phyloP scores from a whole-genome alignment of 441 rosid genomes.

The Adansonia rubrostipa region DNA sequence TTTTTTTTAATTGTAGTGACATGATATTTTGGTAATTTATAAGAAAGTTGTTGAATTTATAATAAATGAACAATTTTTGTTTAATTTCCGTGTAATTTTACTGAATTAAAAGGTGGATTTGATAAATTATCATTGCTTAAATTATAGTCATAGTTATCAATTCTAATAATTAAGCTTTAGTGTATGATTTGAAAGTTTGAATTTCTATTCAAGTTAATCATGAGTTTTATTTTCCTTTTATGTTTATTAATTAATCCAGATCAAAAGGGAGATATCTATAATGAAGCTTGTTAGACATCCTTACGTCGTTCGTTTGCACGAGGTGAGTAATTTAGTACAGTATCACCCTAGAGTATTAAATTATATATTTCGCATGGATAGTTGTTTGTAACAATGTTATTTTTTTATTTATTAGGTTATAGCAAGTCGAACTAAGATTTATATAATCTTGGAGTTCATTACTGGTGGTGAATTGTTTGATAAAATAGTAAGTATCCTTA shows the following conservation, averaged over 20 bases:
- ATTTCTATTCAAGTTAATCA: slow-evolving; percentile 6
- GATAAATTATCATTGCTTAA: neutral
- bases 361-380: neutral
- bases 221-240: neutral
- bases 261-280: slow-evolving; percentile 94
- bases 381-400: slow-evolving; percentile 23
- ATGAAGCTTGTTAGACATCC: slow-evolving; percentile 99
- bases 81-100: neutral
- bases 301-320: slow-evolving; percentile 82
- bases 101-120: neutral
- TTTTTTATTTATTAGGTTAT: slow-evolving; percentile 56
- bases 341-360: neutral
- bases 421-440: slow-evolving; percentile 90
- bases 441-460: slow-evolving; percentile 90
- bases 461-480: slow-evolving; percentile 98
- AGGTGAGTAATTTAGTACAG: slow-evolving; percentile 43
- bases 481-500: slow-evolving; percentile 75
- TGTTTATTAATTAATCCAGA: slow-evolving; percentile 44
- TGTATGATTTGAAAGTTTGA: slow-evolving; percentile 1
- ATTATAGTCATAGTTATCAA: neutral
- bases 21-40: neutral
- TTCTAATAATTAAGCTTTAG: neutral
- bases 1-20: neutral
- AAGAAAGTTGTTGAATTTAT: neutral
- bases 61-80: slow-evolving; percentile 27